A percentile compares a stretch with the other conserved stretches of the same genome.
phyloP scores from a whole-genome alignment of 208 protist species.

The Leishmania amazonensis region DNA sequence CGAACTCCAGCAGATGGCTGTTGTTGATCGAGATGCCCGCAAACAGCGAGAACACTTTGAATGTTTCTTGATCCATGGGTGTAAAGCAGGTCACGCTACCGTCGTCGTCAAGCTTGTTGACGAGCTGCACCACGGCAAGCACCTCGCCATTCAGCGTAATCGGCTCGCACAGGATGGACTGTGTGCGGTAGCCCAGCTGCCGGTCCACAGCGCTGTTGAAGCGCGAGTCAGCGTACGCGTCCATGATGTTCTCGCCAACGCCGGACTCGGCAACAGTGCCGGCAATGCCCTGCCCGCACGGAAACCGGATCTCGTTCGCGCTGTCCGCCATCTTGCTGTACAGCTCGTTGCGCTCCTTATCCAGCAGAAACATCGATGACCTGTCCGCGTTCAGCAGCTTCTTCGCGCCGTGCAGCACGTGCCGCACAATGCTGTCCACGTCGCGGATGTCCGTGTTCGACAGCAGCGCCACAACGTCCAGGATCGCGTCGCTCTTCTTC shows the following conservation, averaged over 20 bases:
- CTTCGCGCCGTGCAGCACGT: conserved; percentile 76
- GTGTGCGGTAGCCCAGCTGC: conserved; percentile 74
- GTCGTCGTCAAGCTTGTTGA: conserved; percentile 74
- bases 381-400: conserved; percentile 70
- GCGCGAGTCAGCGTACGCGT: conserved; percentile 73
- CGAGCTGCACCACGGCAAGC: conserved; percentile 86
- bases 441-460: conserved; percentile 80
- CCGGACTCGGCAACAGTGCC: conserved; percentile 68
- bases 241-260: conserved; percentile 69
- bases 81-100: conserved; percentile 62
- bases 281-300: conserved; percentile 74
- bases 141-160: conserved; percentile 81
- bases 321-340: conserved; percentile 78
- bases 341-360: conserved; percentile 86
- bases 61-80: conserved; percentile 56
- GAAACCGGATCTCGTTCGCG: conserved; percentile 77
- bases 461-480: conserved; percentile 72
- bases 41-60: conserved; percentile 80
- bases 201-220: conserved; percentile 86
- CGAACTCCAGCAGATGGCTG: conserved; percentile 81
- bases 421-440: conserved; percentile 65
- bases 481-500: conserved; percentile 68
- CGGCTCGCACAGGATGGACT: conserved; percentile 82
- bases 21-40: conserved; percentile 89
- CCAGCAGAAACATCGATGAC: conserved; percentile 75